Evolutionary conservation across 1,284 basidiomycete species (phyloP), one percentile per base, ranked within the genome.

Genomic region (Sanghuangporus weigelae): DNA sequence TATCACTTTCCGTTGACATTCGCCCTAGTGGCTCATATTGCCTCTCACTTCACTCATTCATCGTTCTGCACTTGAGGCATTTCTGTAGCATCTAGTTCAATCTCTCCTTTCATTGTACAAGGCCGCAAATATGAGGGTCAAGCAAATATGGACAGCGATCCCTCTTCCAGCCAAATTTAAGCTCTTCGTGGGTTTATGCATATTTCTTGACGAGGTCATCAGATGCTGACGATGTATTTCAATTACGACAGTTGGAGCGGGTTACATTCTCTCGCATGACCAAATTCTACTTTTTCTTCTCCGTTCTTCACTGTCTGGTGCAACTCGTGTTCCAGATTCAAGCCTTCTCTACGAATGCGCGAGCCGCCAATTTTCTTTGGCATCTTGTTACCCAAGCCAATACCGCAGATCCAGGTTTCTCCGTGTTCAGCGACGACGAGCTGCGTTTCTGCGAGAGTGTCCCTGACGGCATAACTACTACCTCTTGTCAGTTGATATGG

Each of bases 321-420:
- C 90, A 92, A 73, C 76, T 91, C 67, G 76, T 81, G 46, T 79
- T 92, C 65, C 90, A 92, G 74, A 80, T 79, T 59, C 81, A 81
- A 65, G 89, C 86, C 16, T 88, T 86, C 75, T 77, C 77, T 23
- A 82, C 84, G 74, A 91, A 91, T 68, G 79, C 79, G 8, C 69
- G 79, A 51, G 86, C 88, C 5, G 81, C 82, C 38, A 64, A 71
- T 35, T 81, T 86, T 67, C 75, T 91, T 63, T 75, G 74, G 55
- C 71, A 74, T 54, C 79, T 90, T 62, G 78, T 86, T 35, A 60
- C 72, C 31, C 74, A 82, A 69, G 84, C 82, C 21, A 73, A 83
- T 66, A 78, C 81, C 8, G 75, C 77, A 42, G 75, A 78, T 66
- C 69, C 75, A 54, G 84, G 83, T 50, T 83, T 90, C 69, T 82